These are phyloP conservation scores for Coffea canephora DNA, from an alignment of 257 asterid genomes.

Conservation along the genomic window DNA sequence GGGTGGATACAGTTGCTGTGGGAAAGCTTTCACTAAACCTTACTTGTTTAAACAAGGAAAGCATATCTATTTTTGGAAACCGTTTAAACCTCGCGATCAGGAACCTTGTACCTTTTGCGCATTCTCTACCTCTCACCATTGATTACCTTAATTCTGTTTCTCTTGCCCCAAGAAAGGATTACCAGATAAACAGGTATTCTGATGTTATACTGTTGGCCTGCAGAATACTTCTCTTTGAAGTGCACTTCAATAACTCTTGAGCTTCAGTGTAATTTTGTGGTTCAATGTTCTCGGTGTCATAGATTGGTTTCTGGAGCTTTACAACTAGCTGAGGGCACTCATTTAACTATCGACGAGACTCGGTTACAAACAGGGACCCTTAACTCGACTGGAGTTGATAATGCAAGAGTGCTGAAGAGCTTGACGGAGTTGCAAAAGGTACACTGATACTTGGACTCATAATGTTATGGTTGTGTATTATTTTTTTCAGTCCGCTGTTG, in stretches of 20 bases:
- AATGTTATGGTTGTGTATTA: not conserved
- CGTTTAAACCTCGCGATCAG: slow-evolving; percentile 48
- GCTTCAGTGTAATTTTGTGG: slow-evolving; percentile 11
- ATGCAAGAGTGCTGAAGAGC: slow-evolving; percentile 51
- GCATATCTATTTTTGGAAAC: slow-evolving; percentile 54
- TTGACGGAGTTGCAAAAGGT: slow-evolving; percentile 75
- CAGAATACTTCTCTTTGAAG: not conserved
- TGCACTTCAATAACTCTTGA: not conserved
- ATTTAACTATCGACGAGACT: slow-evolving; percentile 78
- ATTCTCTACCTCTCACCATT: slow-evolving; percentile 59
- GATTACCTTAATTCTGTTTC: slow-evolving; percentile 68
- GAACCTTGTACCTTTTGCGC: slow-evolving; percentile 71
- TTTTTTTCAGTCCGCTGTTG: not conserved
- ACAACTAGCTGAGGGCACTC: slow-evolving; percentile 89
- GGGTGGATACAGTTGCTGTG: slow-evolving; percentile 69
- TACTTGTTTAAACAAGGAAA: slow-evolving; percentile 67
- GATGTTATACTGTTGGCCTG: not conserved
- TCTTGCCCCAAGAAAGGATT: slow-evolving; percentile 81
- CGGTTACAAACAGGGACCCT: slow-evolving; percentile 63
- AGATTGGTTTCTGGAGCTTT: slow-evolving; percentile 67
- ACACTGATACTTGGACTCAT: not conserved
- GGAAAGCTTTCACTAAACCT: slow-evolving; percentile 87
- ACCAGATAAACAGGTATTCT: slow-evolving; percentile 68
- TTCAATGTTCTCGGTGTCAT: slow-evolving; percentile 19
- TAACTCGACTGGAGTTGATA: slow-evolving; percentile 62